These are phyloP conservation scores for Thalassiosira livingstoniorum DNA, from an alignment of 352 stramenopile genomes.

Conservation along the genomic window DNA sequence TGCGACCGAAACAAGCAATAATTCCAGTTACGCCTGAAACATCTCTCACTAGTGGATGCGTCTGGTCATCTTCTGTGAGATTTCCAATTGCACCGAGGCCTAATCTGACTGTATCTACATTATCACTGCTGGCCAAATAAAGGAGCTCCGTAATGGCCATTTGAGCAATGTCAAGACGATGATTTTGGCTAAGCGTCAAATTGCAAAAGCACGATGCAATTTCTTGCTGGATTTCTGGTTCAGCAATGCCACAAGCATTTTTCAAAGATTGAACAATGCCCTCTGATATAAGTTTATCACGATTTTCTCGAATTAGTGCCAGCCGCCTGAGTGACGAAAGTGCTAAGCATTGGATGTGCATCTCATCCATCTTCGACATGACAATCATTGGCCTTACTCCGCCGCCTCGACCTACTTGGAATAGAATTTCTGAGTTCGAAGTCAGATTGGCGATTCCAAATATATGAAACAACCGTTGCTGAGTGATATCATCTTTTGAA, in stretches of 20 bases:
- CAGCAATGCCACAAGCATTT: slow-evolving; percentile 87
- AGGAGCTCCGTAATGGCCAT: slow-evolving; percentile 88
- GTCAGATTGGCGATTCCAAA: slow-evolving; percentile 94
- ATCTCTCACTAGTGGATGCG: slow-evolving; percentile 90
- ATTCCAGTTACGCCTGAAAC: slow-evolving; percentile 42
- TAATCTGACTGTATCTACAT: slow-evolving; percentile 92
- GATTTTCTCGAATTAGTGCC: slow-evolving; percentile 87
- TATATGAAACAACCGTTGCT: slow-evolving; percentile 90
- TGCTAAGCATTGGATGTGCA: slow-evolving; percentile 91
- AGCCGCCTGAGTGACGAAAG: slow-evolving; percentile 92
- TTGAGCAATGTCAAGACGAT: slow-evolving; percentile 91
- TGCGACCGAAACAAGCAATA: slow-evolving; percentile 87
- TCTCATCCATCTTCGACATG: slow-evolving; percentile 89
- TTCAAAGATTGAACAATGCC: slow-evolving; percentile 89
- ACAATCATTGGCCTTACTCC: slow-evolving; percentile 91
- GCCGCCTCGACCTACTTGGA: slow-evolving; percentile 90
- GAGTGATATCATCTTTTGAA: slow-evolving; percentile 83
- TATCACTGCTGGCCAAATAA: slow-evolving; percentile 88
- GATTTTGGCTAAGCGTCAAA: slow-evolving; percentile 91
- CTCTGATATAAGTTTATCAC: slow-evolving; percentile 88
- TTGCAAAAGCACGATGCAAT: slow-evolving; percentile 94
- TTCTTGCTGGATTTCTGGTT: slow-evolving; percentile 95
- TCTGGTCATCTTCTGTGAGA: slow-evolving; percentile 93
- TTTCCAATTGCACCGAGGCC: slow-evolving; percentile 93
- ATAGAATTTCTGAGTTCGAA: slow-evolving; percentile 55